A percentile compares a stretch with the other conserved stretches of the same genome.
Evolutionary conservation across 2,329 filamentous ascomycete species (phyloP).

Genomic region (Penicillium sp.): DNA sequence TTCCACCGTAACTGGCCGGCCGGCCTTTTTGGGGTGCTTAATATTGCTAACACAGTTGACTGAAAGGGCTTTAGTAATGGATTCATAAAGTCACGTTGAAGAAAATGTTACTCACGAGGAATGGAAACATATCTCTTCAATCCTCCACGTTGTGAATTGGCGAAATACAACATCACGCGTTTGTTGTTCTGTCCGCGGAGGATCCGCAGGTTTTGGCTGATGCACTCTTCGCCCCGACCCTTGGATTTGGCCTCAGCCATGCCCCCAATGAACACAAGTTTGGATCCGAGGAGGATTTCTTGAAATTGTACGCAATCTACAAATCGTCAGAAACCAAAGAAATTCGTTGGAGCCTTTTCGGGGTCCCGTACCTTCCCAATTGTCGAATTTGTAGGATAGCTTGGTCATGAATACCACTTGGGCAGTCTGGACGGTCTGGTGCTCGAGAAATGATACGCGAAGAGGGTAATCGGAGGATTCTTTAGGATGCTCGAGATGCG

Average conservation of each 20-base stretch:
- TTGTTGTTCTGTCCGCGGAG: conserved; percentile 41
- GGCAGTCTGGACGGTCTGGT: conserved; percentile 47
- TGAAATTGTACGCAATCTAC: conserved; percentile 48
- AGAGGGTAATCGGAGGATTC: conserved; percentile 38
- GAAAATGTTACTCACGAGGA: conserved; percentile 32
- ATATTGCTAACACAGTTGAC: conserved; percentile 46
- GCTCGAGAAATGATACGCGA: conserved; percentile 47
- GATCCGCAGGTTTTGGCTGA: conserved; percentile 49
- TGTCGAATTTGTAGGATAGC: conserved; percentile 48
- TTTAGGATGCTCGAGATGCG: conserved; percentile 49
- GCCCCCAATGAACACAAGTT: conserved; percentile 45
- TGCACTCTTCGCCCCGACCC: conserved; percentile 50
- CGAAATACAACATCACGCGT: conserved; percentile 45
- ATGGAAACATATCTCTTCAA: conserved; percentile 47
- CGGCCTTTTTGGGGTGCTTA: conserved; percentile 44
- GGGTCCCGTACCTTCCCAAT: conserved; percentile 40
- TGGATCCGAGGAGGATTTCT: conserved; percentile 43
- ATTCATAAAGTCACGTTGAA: conserved; percentile 4
- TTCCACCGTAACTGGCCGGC: conserved; percentile 41
- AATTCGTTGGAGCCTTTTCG: background rate
- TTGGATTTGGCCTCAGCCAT: conserved; percentile 50
- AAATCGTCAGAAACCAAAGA: conserved; percentile 5
- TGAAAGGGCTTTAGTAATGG: conserved; percentile 11
- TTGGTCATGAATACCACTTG: conserved; percentile 45
- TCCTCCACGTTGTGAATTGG: conserved; percentile 47